A percentile compares a stretch with the other conserved stretches of the same genome.
Evolutionary conservation across 176 grass and related monocot species (phyloP).

Genomic region (Paspalum notatum): DNA sequence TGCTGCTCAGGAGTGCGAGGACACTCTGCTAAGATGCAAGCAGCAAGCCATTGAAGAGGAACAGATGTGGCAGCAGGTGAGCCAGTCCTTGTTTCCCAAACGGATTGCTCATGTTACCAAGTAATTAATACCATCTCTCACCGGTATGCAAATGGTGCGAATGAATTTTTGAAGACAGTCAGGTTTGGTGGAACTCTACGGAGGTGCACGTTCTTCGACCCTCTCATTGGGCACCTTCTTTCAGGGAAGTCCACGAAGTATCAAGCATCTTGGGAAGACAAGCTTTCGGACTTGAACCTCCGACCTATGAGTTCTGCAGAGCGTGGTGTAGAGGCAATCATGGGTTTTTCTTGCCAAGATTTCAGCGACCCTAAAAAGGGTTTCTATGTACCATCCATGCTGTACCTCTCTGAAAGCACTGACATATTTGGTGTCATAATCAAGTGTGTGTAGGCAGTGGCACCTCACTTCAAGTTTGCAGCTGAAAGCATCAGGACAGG

Average conservation of each 20-base stretch:
- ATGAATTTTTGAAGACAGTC: constrained; percentile 14
- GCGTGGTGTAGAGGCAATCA: constrained; percentile 19
- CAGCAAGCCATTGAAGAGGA: too few relatives aligned
- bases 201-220: background rate
- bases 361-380: background rate
- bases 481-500: too few relatives aligned
- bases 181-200: background rate
- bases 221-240: constrained; percentile 28
- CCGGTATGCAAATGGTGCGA: background rate
- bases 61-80: background rate
- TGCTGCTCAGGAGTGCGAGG: background rate
- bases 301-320: background rate
- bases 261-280: background rate
- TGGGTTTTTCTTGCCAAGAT: background rate
- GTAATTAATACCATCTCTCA: background rate
- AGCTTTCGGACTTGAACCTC: background rate
- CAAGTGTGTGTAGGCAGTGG: too few relatives aligned
- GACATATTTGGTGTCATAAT: background rate
- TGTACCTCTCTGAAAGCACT: constrained; percentile 24
- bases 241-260: background rate
- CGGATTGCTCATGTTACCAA: background rate
- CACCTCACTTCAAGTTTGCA: too few relatives aligned
- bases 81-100: constrained; percentile 2
- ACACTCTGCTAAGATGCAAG: background rate
- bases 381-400: background rate